A percentile compares a stretch with the other conserved stretches of the same genome.
phyloP scores from a whole-genome alignment of 2,329 filamentous ascomycete genomes.

The Didymella lethalis region DNA sequence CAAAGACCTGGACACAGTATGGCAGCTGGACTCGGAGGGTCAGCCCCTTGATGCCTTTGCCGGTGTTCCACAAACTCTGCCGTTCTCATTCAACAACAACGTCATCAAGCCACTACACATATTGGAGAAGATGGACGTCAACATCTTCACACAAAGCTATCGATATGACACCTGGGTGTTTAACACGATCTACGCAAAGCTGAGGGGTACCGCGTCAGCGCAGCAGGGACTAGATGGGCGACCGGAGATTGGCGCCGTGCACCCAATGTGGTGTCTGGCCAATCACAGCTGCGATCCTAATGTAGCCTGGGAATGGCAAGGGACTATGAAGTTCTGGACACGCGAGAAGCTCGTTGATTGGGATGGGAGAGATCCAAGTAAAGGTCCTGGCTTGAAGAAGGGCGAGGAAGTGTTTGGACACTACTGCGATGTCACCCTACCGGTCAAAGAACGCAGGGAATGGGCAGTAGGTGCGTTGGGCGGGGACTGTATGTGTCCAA shows the following conservation, averaged over 20 bases:
- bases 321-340: slow-evolving; percentile 74
- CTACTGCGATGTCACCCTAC: slow-evolving; percentile 86
- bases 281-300: slow-evolving; percentile 98
- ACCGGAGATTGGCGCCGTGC: slow-evolving; percentile 90
- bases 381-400: slow-evolving; percentile 69
- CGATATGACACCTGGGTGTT: slow-evolving; percentile 81
- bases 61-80: slow-evolving; percentile 65
- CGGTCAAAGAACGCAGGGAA: slow-evolving; percentile 81
- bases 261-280: slow-evolving; percentile 94
- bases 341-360: slow-evolving; percentile 65
- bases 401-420: slow-evolving; percentile 91
- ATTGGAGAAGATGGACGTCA: slow-evolving; percentile 83
- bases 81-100: slow-evolving; percentile 80
- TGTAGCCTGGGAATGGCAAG: slow-evolving; percentile 92
- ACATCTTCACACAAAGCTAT: slow-evolving; percentile 67
- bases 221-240: slow-evolving; percentile 74
- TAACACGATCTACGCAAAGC: slow-evolving; percentile 92
- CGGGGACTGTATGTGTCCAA: slow-evolving; percentile 83
- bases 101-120: slow-evolving; percentile 78
- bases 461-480: slow-evolving; percentile 90
- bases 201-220: slow-evolving; percentile 87
- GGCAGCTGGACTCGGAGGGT: slow-evolving; percentile 27
- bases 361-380: slow-evolving; percentile 43
- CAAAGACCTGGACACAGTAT: slow-evolving; percentile 34
- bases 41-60: slow-evolving; percentile 31